phyloP scores from a whole-genome alignment of 1,284 basidiomycete genomes.

The Waitea zeae region DNA sequence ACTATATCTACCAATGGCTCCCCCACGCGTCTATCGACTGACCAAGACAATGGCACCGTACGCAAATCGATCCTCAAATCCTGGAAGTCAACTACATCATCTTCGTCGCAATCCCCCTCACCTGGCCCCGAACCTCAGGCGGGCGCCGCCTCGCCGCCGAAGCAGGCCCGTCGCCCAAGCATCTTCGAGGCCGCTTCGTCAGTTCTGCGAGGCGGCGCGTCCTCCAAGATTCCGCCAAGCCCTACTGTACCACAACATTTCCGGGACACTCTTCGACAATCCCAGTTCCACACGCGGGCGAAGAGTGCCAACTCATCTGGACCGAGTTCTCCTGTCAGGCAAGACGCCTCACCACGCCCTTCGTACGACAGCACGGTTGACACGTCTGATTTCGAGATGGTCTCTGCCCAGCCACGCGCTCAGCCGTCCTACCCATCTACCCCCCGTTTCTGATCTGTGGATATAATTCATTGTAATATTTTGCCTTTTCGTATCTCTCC shows the following conservation, averaged over 20 bases:
- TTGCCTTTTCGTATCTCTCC: too few species aligned
- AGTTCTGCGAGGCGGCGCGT: conserved; percentile 10
- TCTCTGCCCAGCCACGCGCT: conserved; percentile 9
- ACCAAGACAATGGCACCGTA: conserved; percentile 14
- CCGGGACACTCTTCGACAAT: conserved; percentile 11
- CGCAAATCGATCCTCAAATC: conserved; percentile 59
- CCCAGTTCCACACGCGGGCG: conserved; percentile 5
- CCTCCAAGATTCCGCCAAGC: conserved; percentile 21
- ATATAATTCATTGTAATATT: not conserved
- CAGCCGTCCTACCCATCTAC: too few species aligned
- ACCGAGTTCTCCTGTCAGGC: not conserved
- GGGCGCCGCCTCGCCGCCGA: conserved; percentile 14
- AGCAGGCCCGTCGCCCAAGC: conserved; percentile 20
- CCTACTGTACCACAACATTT: conserved; percentile 24
- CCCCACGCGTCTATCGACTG: conserved; percentile 9
- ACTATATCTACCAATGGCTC: conserved; percentile 7
- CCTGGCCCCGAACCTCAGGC: conserved; percentile 12
- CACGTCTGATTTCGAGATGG: conserved; percentile 12
- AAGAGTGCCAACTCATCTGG: too few species aligned
- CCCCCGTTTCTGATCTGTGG: too few species aligned
- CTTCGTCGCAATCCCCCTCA: conserved; percentile 11
- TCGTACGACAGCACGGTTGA: conserved; percentile 9
- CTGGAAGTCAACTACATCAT: conserved; percentile 26
- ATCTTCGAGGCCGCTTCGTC: conserved; percentile 15
- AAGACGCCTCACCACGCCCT: not conserved